Conservation (phyloP, 2,329 filamentous ascomycete genomes). For the Cadophora sp. region DNA sequence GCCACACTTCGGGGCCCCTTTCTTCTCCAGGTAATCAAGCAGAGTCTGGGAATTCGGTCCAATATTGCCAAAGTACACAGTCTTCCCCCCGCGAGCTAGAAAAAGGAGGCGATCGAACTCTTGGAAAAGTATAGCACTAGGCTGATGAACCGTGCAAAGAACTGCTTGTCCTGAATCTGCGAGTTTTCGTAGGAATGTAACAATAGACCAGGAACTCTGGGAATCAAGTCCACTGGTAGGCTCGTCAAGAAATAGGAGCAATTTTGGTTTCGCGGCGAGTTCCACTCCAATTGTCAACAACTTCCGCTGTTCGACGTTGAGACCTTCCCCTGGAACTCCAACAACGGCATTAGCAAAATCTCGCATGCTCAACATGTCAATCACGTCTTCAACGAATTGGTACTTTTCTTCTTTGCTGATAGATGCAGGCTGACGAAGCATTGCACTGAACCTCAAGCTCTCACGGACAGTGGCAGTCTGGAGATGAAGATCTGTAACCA, state of each 20-base stretch:
- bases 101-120: slow-evolving; percentile 85
- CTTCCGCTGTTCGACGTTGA: slow-evolving; percentile 75
- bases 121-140: slow-evolving; percentile 91
- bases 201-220: slow-evolving; percentile 92
- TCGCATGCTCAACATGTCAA: slow-evolving; percentile 89
- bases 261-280: slow-evolving; percentile 86
- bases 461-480: slow-evolving; percentile 84
- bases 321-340: slow-evolving; percentile 87
- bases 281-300: slow-evolving; percentile 96
- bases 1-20: slow-evolving; percentile 71
- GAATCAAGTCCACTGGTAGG: slow-evolving; percentile 94
- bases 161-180: slow-evolving; percentile 90
- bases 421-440: slow-evolving; percentile 82
- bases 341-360: slow-evolving; percentile 91
- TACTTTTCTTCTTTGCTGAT: slow-evolving; percentile 81
- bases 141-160: slow-evolving; percentile 95
- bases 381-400: slow-evolving; percentile 88
- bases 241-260: slow-evolving; percentile 92
- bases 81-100: slow-evolving; percentile 76
- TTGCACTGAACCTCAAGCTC: slow-evolving; percentile 83
- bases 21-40: slow-evolving; percentile 73
- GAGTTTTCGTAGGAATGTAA: slow-evolving; percentile 86
- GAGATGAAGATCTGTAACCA: slow-evolving; percentile 74
- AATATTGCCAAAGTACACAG: slow-evolving; percentile 84
- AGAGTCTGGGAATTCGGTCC: slow-evolving; percentile 53